Base-by-base conservation (phyloP, 208 protist genomes). In the Borovskyia barvae region DNA sequence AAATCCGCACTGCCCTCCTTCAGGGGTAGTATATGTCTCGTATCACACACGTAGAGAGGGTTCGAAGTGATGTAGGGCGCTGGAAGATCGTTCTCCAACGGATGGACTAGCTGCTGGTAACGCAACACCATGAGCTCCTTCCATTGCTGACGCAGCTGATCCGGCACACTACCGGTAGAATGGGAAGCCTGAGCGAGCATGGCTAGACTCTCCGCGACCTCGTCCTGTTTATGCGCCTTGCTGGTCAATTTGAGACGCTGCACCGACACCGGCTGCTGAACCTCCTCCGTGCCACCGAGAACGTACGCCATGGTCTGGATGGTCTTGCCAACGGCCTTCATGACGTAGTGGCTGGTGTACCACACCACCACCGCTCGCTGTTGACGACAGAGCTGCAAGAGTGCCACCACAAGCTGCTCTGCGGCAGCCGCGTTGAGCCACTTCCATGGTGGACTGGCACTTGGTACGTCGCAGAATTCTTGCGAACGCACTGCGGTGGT, bases 21-120 rank as follows among this genome's bases (percentile, higher is more conserved):
- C n/a, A 51, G 57, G 15, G 47, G 49, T 40, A 59, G 39, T 24
- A 68, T 56, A 40, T 73, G 70, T 14, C 59, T 53, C 11, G 62
- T 62, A 50, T 76, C 72, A 55, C 73, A 64, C 8, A 85, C 65
- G 51, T 85, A 85, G 17, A 85, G 55, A 11, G 63, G 54, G 33
- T 66, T 53, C 14, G 72, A 67, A 4, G 52, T 70, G 37, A 63
- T 52, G 57, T 72, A 61, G 8, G 72, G 70, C 7, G 69, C 43
- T 1, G 85, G 85, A 24, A 88, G 72, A 26, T 82, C 46, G 2
- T 46, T 57, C 52, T 80, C 72, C 35, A 92, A 46, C 5, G 85
- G 85, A n/a, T 56, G 72, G 30, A 92, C 68, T n/a, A 88, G 50
- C 39, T 64, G 66, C 39, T 73, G 60, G 63, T 92, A 85, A 22